Evolutionary conservation across 1,284 basidiomycete genomes (phyloP).

Genomic region (Polyporus tsugae): DNA sequence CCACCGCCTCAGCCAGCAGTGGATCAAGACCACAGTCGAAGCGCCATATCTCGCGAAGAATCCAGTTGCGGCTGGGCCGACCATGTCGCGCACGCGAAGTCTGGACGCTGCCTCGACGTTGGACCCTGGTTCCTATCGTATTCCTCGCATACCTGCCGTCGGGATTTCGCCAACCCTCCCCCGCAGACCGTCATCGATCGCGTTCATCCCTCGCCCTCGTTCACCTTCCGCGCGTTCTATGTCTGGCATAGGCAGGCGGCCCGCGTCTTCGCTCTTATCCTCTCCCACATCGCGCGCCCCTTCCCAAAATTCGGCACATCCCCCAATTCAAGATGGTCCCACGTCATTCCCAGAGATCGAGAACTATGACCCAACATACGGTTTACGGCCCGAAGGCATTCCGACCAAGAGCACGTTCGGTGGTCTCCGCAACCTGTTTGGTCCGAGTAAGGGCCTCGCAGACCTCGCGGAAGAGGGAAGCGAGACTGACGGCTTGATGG

Average conservation of each 20-base stretch:
- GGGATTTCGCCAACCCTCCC: conserved; percentile 36
- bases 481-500: conserved; percentile 52
- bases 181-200: conserved; percentile 32
- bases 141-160: conserved; percentile 33
- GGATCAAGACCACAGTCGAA: conserved; percentile 90
- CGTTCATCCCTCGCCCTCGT: conserved; percentile 33
- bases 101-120: conserved; percentile 45
- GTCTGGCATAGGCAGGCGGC: conserved; percentile 36
- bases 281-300: conserved; percentile 35
- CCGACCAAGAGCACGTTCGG: conserved; percentile 79
- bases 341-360: conserved; percentile 85
- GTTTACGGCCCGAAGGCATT: conserved; percentile 91
- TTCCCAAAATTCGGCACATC: conserved; percentile 26
- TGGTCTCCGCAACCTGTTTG: conserved; percentile 77
- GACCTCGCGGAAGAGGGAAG: conserved; percentile 79
- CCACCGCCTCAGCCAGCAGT: conserved; percentile 93
- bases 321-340: conserved; percentile 45
- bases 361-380: conserved; percentile 95
- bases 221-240: conserved; percentile 37
- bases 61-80: conserved; percentile 42
- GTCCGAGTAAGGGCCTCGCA: conserved; percentile 71
- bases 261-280: conserved; percentile 30
- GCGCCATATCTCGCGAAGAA: conserved; percentile 74
- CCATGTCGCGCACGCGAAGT: conserved; percentile 43
- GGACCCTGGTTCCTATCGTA: conserved; percentile 35